These are phyloP conservation scores for Phytophthora pisi DNA, from an alignment of 352 stramenopile species.

Conservation along the genomic window DNA sequence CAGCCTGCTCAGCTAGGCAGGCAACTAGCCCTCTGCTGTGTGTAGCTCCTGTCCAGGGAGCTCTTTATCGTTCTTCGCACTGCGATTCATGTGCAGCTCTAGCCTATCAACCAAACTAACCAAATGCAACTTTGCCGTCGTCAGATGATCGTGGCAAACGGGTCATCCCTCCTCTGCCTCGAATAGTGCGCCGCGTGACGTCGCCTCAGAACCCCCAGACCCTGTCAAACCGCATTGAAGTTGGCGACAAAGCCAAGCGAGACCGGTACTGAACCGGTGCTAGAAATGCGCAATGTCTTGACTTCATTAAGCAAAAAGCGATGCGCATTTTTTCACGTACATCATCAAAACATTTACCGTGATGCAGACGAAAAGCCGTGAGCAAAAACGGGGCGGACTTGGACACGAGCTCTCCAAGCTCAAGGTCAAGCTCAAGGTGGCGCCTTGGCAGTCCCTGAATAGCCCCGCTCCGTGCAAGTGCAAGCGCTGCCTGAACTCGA, in stretches of 20 bases:
- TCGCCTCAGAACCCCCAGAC: background rate
- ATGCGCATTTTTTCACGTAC: constrained; percentile 3
- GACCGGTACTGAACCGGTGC: too few species aligned
- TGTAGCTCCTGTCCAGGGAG: background rate
- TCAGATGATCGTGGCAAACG: background rate
- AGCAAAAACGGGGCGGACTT: background rate
- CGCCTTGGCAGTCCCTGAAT: constrained; percentile 20
- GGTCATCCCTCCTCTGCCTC: constrained; percentile 22
- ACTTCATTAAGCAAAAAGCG: background rate
- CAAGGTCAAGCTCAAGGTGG: constrained; percentile 18
- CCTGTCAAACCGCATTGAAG: constrained; percentile 17
- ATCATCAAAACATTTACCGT: constrained; percentile 32
- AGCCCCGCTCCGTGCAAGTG: constrained; percentile 1
- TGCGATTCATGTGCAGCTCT: background rate
- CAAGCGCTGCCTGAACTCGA: background rate
- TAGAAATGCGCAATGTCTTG: background rate
- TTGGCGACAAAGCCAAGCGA: constrained; percentile 5
- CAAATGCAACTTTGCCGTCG: background rate
- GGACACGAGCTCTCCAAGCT: too few species aligned
- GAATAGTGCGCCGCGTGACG: constrained; percentile 6
- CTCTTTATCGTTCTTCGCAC: background rate
- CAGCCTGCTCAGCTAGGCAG: constrained; percentile 28
- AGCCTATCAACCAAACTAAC: background rate
- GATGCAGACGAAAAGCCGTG: constrained; percentile 34
- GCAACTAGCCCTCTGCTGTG: background rate